Evolutionary conservation across 1,139 yeast genomes (phyloP).

Genomic region (Blastobotrys elegans): DNA sequence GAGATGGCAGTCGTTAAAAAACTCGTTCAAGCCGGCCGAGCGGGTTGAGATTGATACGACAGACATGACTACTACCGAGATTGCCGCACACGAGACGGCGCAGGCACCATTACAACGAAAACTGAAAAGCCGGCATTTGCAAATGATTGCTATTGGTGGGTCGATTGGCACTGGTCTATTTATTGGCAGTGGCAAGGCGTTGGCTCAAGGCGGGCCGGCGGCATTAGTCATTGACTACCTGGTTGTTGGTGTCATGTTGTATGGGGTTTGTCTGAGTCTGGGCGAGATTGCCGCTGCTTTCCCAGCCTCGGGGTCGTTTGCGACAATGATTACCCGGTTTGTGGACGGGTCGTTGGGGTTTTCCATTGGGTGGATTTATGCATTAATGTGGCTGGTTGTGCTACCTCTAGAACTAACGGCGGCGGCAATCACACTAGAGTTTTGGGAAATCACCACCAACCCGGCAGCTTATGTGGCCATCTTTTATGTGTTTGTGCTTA

Average conservation of each 20-base stretch:
- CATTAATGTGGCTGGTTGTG: slow-evolving; percentile 53
- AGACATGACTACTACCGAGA: slow-evolving; percentile 26
- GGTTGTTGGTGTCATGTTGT: slow-evolving; percentile 65
- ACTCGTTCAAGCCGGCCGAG: slow-evolving; percentile 29
- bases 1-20: slow-evolving; percentile 20
- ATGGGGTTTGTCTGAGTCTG: slow-evolving; percentile 73
- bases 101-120: slow-evolving; percentile 39
- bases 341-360: slow-evolving; percentile 77
- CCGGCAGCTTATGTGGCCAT: slow-evolving; percentile 65
- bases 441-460: slow-evolving; percentile 53
- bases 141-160: slow-evolving; percentile 78
- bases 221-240: slow-evolving; percentile 69
- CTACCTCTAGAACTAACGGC: slow-evolving; percentile 74
- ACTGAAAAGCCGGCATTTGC: slow-evolving; percentile 47
- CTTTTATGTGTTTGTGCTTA: slow-evolving; percentile 53
- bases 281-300: slow-evolving; percentile 79
- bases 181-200: slow-evolving; percentile 69
- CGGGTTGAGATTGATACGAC: slow-evolving; percentile 21
- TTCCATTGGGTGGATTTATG: slow-evolving; percentile 60
- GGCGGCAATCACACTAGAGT: slow-evolving; percentile 64
- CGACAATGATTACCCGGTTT: slow-evolving; percentile 63
- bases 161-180: slow-evolving; percentile 77
- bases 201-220: slow-evolving; percentile 75
- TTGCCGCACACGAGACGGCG: slow-evolving; percentile 30
- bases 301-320: slow-evolving; percentile 77